These are phyloP conservation scores for Fraxinus anomala DNA, from an alignment of 257 asterid genomes.

Conservation along the genomic window DNA sequence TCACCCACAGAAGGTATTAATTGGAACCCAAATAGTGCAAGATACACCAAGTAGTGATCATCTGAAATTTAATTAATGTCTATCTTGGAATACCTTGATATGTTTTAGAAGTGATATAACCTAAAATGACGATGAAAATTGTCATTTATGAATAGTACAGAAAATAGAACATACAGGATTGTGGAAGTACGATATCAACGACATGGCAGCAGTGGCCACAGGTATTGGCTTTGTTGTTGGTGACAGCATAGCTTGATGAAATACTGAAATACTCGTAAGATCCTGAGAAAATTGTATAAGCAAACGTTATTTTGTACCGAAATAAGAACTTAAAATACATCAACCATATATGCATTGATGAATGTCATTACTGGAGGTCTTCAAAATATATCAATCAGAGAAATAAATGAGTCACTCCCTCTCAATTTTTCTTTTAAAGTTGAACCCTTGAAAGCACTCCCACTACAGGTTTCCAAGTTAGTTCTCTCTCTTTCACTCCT, in stretches of 20 bases:
- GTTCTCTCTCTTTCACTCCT: not conserved
- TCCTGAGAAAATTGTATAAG: slow-evolving; percentile 55
- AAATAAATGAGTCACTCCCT: not conserved
- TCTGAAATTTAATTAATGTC: not conserved
- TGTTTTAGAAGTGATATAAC: not conserved
- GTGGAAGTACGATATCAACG: slow-evolving; percentile 70
- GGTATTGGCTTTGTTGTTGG: slow-evolving; percentile 71
- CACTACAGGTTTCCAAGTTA: not conserved
- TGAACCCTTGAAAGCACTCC: not conserved
- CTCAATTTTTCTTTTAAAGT: not conserved
- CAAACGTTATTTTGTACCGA: slow-evolving; percentile 17
- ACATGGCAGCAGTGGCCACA: slow-evolving; percentile 67
- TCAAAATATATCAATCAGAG: not conserved
- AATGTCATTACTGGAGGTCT: slow-evolving; percentile 9
- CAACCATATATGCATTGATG: slow-evolving; percentile 18
- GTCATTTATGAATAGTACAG: not conserved
- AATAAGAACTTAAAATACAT: not conserved
- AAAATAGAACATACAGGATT: slow-evolving; percentile 55
- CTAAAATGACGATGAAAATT: not conserved
- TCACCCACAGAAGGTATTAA: slow-evolving; percentile 4
- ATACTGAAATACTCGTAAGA: slow-evolving; percentile 40
- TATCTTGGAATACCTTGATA: not conserved
- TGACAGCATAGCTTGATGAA: slow-evolving; percentile 71
- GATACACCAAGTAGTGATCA: slow-evolving; percentile 3
- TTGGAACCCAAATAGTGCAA: slow-evolving; percentile 9